Evolutionary conservation across 805 yeast genomes (phyloP).

Genomic region (Wickerhamiella hasegawae): DNA sequence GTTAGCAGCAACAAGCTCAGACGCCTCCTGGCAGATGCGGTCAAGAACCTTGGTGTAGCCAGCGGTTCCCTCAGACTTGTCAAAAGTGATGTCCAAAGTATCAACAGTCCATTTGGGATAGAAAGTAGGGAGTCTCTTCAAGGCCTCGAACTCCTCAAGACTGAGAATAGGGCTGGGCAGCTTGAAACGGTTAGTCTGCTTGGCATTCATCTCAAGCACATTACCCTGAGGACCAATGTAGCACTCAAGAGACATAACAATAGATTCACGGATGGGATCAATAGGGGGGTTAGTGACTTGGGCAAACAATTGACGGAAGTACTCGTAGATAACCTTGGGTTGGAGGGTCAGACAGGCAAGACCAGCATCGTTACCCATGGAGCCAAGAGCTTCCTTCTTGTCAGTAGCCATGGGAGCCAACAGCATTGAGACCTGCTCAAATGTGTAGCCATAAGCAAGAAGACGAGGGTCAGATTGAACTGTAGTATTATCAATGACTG

Average conservation of each 20-base stretch:
- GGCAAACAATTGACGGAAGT: conserved; percentile 90
- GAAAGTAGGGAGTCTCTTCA: conserved; percentile 52
- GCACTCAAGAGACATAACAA: conserved; percentile 95
- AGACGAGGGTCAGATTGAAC: conserved; percentile 74
- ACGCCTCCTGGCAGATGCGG: conserved; percentile 73
- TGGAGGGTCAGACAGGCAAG: conserved; percentile 88
- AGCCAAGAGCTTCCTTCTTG: conserved; percentile 90
- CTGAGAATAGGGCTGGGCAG: conserved; percentile 72
- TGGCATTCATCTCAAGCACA: conserved; percentile 77
- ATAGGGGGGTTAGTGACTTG: conserved; percentile 98
- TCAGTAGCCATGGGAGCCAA: conserved; percentile 86
- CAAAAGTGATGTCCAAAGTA: conserved; percentile 77
- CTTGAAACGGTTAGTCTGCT: conserved; percentile 78
- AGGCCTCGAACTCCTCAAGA: conserved; percentile 56
- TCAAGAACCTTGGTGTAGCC: conserved; percentile 81
- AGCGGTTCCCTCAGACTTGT: conserved; percentile 61
- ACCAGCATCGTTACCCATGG: conserved; percentile 97
- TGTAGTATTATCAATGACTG: conserved; percentile 19
- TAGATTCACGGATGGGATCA: conserved; percentile 92
- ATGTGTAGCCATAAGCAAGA: conserved; percentile 82
- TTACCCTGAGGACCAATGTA: conserved; percentile 98
- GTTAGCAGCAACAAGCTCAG: conserved; percentile 63
- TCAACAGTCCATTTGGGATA: conserved; percentile 80
- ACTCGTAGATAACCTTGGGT: conserved; percentile 80
- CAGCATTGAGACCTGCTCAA: conserved; percentile 71